A percentile compares a stretch with the other conserved stretches of the same genome.
Conservation (phyloP, 352 stramenopile species). For the Phytophthora sansomeana region DNA sequence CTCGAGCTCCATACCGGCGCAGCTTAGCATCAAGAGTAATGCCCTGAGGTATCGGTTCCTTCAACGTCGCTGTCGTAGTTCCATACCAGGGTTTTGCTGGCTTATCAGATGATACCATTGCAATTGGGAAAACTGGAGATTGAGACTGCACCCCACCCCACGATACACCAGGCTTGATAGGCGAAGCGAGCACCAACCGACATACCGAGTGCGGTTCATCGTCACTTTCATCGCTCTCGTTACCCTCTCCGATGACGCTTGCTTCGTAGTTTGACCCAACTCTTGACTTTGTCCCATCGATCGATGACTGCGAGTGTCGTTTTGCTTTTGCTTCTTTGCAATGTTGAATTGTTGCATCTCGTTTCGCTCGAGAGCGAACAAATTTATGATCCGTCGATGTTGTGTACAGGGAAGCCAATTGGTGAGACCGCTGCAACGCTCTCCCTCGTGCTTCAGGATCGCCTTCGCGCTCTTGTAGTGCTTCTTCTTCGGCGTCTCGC, state of each 20-base stretch:
- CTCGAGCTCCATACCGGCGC: slow-evolving; percentile 55
- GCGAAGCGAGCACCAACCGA: slow-evolving; percentile 18
- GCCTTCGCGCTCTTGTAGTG: slow-evolving; percentile 24
- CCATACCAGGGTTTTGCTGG: slow-evolving; percentile 58
- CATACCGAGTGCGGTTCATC: slow-evolving; percentile 5
- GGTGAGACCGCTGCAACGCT: slow-evolving; percentile 43
- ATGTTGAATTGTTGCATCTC: slow-evolving; percentile 6
- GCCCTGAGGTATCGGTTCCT: slow-evolving; percentile 31
- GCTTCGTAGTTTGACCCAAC: slow-evolving; percentile 15
- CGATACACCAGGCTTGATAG: slow-evolving; percentile 19
- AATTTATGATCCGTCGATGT: slow-evolving; percentile 58
- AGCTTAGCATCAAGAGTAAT: slow-evolving; percentile 61
- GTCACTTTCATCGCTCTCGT: slow-evolving; percentile 31
- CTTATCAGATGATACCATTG: slow-evolving; percentile 26
- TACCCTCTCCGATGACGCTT: slow-evolving; percentile 14
- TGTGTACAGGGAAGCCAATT: slow-evolving; percentile 59
- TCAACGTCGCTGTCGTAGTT: slow-evolving; percentile 42
- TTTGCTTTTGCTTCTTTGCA: slow-evolving; percentile 2
- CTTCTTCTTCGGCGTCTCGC: slow-evolving; percentile 42
- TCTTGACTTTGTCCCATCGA: not conserved
- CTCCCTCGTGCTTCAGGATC: slow-evolving; percentile 40
- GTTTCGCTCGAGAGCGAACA: slow-evolving; percentile 30
- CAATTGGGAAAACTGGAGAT: slow-evolving; percentile 2
- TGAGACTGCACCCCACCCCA: not conserved
- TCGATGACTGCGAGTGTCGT: not conserved